Evolutionary conservation across 345 rosid genomes (phyloP).

Genomic region (Linum lewisii): DNA sequence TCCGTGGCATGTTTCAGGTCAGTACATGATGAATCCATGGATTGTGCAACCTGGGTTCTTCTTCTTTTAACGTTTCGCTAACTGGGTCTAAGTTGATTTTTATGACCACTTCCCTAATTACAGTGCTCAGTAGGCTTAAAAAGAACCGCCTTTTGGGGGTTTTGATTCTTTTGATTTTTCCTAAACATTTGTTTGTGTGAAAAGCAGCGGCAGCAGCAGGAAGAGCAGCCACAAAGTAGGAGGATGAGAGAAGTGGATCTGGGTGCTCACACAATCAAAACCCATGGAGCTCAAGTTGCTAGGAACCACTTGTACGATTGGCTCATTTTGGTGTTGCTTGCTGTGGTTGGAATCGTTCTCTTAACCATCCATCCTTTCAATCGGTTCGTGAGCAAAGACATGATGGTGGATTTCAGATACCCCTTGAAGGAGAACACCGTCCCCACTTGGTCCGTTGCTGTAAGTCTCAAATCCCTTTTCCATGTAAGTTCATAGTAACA

Average conservation of each 20-base stretch:
- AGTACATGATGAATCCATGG: too few relatives aligned
- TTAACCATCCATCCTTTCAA: conserved; percentile 51
- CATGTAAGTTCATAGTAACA: too few relatives aligned
- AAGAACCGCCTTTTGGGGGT: too few relatives aligned
- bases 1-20: too few relatives aligned
- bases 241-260: conserved; percentile 40
- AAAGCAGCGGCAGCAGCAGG: not conserved
- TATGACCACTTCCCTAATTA: too few relatives aligned
- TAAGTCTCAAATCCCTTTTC: conserved; percentile 15
- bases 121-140: too few relatives aligned
- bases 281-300: conserved; percentile 58
- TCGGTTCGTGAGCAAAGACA: conserved; percentile 60
- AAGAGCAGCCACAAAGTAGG: conserved; percentile 5
- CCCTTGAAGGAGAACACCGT: conserved; percentile 58
- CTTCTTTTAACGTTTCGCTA: too few relatives aligned
- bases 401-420: conserved; percentile 72
- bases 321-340: conserved; percentile 54
- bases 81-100: too few relatives aligned
- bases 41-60: too few relatives aligned
- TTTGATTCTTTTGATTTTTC: too few relatives aligned
- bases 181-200: not conserved
- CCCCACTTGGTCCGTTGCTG: conserved; percentile 71
- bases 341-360: conserved; percentile 29
- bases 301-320: conserved; percentile 57
- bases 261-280: conserved; percentile 36